These are phyloP conservation scores for Volutella citrinella DNA, from an alignment of 2,329 filamentous ascomycete genomes.

Conservation along the genomic window DNA sequence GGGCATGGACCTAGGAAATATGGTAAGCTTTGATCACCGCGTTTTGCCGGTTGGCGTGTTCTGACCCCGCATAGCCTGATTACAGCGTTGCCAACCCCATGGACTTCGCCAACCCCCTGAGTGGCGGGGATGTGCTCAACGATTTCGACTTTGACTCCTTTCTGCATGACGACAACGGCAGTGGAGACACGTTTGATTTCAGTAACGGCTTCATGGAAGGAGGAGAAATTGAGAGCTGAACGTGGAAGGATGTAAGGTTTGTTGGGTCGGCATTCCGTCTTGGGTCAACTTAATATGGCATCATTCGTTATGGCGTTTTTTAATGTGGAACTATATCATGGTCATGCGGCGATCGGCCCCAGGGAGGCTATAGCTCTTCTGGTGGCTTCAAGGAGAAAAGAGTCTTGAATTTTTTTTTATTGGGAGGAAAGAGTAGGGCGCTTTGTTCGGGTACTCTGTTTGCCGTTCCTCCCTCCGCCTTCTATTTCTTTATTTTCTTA, in stretches of 20 bases:
- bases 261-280: too few relatives aligned
- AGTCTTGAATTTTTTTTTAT: constrained; percentile 19
- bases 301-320: constrained; percentile 39
- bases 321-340: constrained; percentile 38
- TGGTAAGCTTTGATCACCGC: constrained; percentile 36
- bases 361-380: constrained; percentile 25
- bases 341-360: constrained; percentile 36
- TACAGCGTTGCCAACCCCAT: too few relatives aligned
- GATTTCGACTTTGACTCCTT: constrained; percentile 69
- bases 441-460: constrained; percentile 10
- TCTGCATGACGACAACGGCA: constrained; percentile 53
- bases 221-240: constrained; percentile 57
- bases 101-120: constrained; percentile 54
- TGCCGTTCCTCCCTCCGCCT: constrained; percentile 13
- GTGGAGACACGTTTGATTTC: constrained; percentile 53
- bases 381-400: constrained; percentile 33
- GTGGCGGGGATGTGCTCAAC: constrained; percentile 56
- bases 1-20: too few relatives aligned
- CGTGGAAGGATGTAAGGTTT: too few relatives aligned
- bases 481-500: constrained; percentile 17
- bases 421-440: constrained; percentile 10
- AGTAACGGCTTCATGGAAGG: constrained; percentile 53
- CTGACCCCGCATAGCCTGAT: too few relatives aligned
- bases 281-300: constrained; percentile 37
- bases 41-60: not conserved